Evolutionary conservation across 2,329 filamentous ascomycete species (phyloP).

Genomic region (Thermochaetoides dissita): DNA sequence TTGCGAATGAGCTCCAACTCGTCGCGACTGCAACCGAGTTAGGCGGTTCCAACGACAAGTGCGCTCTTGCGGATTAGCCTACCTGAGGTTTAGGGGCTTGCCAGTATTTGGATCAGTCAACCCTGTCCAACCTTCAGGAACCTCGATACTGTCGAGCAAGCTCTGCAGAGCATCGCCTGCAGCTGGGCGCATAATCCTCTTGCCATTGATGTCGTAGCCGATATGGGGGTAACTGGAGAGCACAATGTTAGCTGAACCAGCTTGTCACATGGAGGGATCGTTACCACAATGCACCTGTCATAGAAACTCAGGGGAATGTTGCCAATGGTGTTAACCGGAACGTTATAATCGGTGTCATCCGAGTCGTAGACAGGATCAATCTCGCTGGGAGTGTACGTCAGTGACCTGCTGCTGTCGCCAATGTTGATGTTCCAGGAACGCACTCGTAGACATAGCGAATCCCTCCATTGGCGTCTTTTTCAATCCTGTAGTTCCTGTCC

Average conservation of each 20-base stretch:
- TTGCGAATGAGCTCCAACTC: slow-evolving; percentile 80
- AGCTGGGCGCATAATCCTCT: slow-evolving; percentile 91
- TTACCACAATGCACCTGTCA: slow-evolving; percentile 42
- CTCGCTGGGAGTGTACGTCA: slow-evolving; percentile 31
- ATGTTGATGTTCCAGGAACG: neutral
- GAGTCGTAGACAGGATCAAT: slow-evolving; percentile 93
- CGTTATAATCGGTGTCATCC: slow-evolving; percentile 76
- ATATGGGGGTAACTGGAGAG: slow-evolving; percentile 66
- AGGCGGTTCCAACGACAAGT: neutral
- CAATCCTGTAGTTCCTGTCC: slow-evolving; percentile 38
- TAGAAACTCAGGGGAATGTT: slow-evolving; percentile 91
- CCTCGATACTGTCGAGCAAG: slow-evolving; percentile 86
- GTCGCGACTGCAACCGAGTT: slow-evolving; percentile 44
- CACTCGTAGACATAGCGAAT: slow-evolving; percentile 72
- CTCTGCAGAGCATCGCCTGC: slow-evolving; percentile 88
- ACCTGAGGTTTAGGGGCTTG: slow-evolving; percentile 64
- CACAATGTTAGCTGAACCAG: neutral
- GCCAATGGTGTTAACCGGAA: slow-evolving; percentile 78
- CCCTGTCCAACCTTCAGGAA: slow-evolving; percentile 95
- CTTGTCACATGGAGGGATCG: neutral
- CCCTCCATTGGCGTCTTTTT: slow-evolving; percentile 79
- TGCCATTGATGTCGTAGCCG: slow-evolving; percentile 97
- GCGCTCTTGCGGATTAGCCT: neutral
- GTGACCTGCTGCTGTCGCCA: neutral
- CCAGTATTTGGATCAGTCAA: slow-evolving; percentile 88